Percentiles rank a stretch among this genome's conserved stretches.
phyloP scores from a whole-genome alignment of 352 stramenopile species.

The Globisporangium splendens region DNA sequence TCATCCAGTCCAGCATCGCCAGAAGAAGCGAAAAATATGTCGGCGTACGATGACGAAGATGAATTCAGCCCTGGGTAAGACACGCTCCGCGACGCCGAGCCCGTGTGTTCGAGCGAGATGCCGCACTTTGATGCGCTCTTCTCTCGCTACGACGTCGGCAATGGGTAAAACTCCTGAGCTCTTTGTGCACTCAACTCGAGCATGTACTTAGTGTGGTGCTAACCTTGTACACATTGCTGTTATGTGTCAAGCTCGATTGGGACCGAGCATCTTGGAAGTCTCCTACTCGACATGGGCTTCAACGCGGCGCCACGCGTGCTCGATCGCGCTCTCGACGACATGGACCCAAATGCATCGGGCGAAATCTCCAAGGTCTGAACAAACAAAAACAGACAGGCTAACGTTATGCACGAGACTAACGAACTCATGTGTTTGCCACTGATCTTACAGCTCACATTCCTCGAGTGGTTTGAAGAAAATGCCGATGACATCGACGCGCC shows the following conservation, averaged over 20 bases:
- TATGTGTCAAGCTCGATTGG: conserved; percentile 31
- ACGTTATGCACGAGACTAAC: background rate
- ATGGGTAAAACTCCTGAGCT: conserved; percentile 18
- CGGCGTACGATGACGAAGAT: conserved; percentile 21
- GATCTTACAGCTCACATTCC: conserved; percentile 35
- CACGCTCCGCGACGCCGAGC: conserved; percentile 19
- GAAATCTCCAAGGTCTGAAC: conserved; percentile 48
- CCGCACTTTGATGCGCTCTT: conserved; percentile 67
- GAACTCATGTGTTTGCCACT: too few relatives aligned
- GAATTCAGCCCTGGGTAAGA: conserved; percentile 8
- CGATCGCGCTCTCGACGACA: conserved; percentile 58
- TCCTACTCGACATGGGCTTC: conserved; percentile 75
- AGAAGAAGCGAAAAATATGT: conserved; percentile 12
- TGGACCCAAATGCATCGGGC: conserved; percentile 62
- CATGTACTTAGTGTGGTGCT: background rate
- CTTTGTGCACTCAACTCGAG: background rate
- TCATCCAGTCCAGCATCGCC: too few relatives aligned
- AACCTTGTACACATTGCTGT: too few relatives aligned
- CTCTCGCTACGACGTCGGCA: conserved; percentile 37
- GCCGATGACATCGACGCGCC: conserved; percentile 50
- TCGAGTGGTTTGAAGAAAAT: conserved; percentile 74
- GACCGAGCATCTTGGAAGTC: conserved; percentile 51
- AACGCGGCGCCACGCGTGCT: conserved; percentile 45
- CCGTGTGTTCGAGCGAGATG: conserved; percentile 39
- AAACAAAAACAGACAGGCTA: background rate